A percentile compares a stretch with the other conserved stretches of the same genome.
Conservation (phyloP, 352 stramenopile genomes). For the Globisporangium irregulare region DNA sequence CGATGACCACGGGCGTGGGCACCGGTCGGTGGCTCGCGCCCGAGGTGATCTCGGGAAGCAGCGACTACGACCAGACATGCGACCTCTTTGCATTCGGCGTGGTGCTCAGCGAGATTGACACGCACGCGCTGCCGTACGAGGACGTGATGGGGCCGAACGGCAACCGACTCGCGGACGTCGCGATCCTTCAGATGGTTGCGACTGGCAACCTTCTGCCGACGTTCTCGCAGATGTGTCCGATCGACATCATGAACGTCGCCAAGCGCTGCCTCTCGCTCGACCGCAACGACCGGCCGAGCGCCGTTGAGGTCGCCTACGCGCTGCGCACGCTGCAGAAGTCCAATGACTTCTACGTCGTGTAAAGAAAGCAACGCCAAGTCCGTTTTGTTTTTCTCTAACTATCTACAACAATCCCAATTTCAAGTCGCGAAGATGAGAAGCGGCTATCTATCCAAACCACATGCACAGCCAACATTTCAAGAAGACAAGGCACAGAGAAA, state of each 20-base stretch:
- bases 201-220: conserved; percentile 36
- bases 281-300: conserved; percentile 33
- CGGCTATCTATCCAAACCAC: neutral
- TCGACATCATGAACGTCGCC: conserved; percentile 34
- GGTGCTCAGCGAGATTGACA: conserved; percentile 59
- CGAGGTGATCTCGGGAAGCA: conserved; percentile 43
- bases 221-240: conserved; percentile 38
- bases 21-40: conserved; percentile 53
- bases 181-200: conserved; percentile 53
- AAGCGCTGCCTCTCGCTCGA: conserved; percentile 40
- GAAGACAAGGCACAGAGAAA: neutral
- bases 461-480: neutral
- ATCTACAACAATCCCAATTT: neutral
- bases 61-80: conserved; percentile 44
- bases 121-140: conserved; percentile 53
- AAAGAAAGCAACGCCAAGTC: neutral
- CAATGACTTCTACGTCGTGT: conserved; percentile 23
- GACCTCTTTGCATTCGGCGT: conserved; percentile 56
- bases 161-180: conserved; percentile 36
- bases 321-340: conserved; percentile 44
- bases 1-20: conserved; percentile 49
- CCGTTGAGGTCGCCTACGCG: conserved; percentile 45
- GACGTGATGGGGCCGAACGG: conserved; percentile 28
- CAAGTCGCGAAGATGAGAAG: neutral
- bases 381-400: neutral